Percentiles rank a stretch among this genome's conserved stretches.
Conservation (phyloP, 129 eudicot genomes). For the Gnaphalium uliginosum region DNA sequence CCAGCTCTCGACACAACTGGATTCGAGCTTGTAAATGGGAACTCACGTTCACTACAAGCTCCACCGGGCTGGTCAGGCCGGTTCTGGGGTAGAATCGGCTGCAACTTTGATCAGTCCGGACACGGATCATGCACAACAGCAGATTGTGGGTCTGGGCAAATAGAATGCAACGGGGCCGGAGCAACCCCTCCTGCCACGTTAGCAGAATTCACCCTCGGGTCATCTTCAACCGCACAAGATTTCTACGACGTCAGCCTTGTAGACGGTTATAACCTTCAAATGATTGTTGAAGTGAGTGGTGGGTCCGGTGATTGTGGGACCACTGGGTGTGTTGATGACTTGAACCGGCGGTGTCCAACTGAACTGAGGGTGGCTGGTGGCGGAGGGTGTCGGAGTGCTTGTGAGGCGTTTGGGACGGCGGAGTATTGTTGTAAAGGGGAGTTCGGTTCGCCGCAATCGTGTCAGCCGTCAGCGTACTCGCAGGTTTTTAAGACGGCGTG, state of each 20-base stretch:
- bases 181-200: constrained; percentile 68
- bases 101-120: constrained; percentile 45
- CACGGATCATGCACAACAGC: constrained; percentile 54
- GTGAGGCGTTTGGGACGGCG: constrained; percentile 61
- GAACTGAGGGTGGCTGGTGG: constrained; percentile 53
- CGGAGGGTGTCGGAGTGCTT: constrained; percentile 66
- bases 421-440: constrained; percentile 68
- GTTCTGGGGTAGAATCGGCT: constrained; percentile 76
- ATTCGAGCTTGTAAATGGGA: constrained; percentile 50
- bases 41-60: constrained; percentile 51
- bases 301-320: constrained; percentile 63
- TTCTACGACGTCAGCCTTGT: constrained; percentile 80
- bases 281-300: constrained; percentile 53
- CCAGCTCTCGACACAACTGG: constrained; percentile 66
- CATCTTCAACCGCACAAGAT: constrained; percentile 45
- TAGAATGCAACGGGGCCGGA: constrained; percentile 65
- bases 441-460: constrained; percentile 51
- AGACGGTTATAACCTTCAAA: constrained; percentile 64
- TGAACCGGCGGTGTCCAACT: constrained; percentile 57
- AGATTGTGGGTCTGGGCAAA: constrained; percentile 61
- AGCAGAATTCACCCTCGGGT: constrained; percentile 76
- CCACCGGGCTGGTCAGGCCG: constrained; percentile 82
- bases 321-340: constrained; percentile 64
- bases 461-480: constrained; percentile 61
- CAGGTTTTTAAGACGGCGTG: constrained; percentile 69